Conservation (phyloP, 2,329 filamentous ascomycete genomes). For the Talaromyces funiculosus region DNA sequence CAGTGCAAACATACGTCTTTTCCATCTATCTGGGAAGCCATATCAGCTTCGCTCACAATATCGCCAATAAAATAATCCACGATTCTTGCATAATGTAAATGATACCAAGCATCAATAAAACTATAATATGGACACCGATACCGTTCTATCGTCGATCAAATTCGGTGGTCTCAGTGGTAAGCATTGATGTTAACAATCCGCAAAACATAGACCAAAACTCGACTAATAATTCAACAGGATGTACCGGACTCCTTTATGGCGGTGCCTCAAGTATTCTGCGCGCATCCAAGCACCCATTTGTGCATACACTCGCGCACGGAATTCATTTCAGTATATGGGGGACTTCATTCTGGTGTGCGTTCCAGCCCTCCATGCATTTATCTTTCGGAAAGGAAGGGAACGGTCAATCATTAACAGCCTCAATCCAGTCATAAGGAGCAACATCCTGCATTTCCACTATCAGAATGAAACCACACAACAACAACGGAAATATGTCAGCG, state of each 20-base stretch:
- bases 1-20: constrained; percentile 10
- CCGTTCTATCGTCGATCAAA: constrained; percentile 45
- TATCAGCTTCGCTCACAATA: background rate
- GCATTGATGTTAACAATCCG: constrained; percentile 18
- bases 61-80: background rate
- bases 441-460: constrained; percentile 43
- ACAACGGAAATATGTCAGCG: constrained; percentile 63
- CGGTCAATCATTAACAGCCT: constrained; percentile 42
- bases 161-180: constrained; percentile 57
- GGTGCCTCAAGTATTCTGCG: constrained; percentile 67
- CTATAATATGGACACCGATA: constrained; percentile 18
- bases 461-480: constrained; percentile 49
- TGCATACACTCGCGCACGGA: constrained; percentile 68
- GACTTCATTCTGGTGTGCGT: constrained; percentile 67
- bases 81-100: background rate
- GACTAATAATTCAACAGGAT: constrained; percentile 41
- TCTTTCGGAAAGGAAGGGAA: background rate
- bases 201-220: background rate
- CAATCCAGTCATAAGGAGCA: constrained; percentile 39
- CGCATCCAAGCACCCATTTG: constrained; percentile 54
- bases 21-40: background rate
- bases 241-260: constrained; percentile 58
- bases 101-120: background rate
- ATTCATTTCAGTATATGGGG: constrained; percentile 78
- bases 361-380: background rate